Conservation (phyloP, 331 rosid species). For the Acacia concinna region DNA sequence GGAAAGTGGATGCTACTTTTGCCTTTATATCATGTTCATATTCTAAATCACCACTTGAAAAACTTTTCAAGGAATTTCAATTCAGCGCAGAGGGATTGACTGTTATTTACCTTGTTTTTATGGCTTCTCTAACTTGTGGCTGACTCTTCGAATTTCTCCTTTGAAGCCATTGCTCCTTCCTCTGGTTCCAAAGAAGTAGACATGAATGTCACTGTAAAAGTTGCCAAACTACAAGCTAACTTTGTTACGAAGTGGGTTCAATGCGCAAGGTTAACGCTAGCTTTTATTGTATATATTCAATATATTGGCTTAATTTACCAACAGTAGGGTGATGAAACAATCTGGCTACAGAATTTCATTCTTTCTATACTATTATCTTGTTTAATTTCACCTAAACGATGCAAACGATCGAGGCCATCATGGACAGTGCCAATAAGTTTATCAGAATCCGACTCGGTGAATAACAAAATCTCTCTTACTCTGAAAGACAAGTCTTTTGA, state of each 20-base stretch:
- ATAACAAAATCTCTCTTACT: too few species aligned
- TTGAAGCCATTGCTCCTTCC: conserved; percentile 73
- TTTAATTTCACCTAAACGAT: background rate
- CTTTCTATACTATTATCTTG: background rate
- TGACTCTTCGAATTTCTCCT: conserved; percentile 38
- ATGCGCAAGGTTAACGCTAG: conserved; percentile 54
- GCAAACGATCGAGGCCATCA: background rate
- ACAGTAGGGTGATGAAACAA: background rate
- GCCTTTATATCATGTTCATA: conserved; percentile 10
- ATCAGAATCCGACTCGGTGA: too few species aligned
- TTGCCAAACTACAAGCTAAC: background rate
- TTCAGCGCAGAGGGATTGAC: conserved; percentile 12
- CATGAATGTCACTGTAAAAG: conserved; percentile 27
- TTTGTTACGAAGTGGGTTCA: conserved; percentile 63
- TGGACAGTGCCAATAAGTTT: background rate
- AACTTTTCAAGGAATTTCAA: background rate
- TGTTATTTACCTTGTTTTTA: conserved; percentile 50
- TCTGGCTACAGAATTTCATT: background rate
- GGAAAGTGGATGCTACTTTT: background rate
- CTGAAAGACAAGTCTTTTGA: too few species aligned
- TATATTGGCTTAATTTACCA: background rate
- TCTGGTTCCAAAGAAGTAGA: conserved; percentile 74
- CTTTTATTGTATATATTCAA: conserved; percentile 18
- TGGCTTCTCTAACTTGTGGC: conserved; percentile 52
- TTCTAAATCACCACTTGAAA: background rate